phyloP scores from a whole-genome alignment of 768 basidiomycete genomes.

The Auriscalpium vulgare region DNA sequence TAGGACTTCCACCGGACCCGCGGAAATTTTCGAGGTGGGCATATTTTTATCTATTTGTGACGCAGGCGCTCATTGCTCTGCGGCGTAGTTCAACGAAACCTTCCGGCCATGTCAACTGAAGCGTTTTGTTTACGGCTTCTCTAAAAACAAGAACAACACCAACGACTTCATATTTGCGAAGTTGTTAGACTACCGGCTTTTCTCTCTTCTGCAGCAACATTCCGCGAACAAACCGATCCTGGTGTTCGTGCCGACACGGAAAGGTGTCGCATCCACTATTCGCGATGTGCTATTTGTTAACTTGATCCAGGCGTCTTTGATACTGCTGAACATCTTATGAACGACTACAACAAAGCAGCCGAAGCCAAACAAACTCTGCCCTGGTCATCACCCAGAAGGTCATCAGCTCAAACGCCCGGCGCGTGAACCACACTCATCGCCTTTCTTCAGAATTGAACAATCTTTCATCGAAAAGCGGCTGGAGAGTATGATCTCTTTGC shows the following conservation, averaged over 20 bases:
- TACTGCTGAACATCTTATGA: conserved; percentile 72
- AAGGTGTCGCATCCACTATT: conserved; percentile 38
- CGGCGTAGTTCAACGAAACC: conserved; percentile 79
- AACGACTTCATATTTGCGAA: conserved; percentile 78
- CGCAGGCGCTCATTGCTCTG: too few species aligned
- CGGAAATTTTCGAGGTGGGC: conserved; percentile 60
- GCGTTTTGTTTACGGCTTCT: conserved; percentile 65
- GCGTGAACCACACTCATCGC: neutral
- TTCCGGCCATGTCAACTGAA: conserved; percentile 81
- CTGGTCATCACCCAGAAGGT: conserved; percentile 61
- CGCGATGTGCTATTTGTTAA: neutral
- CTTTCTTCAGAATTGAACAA: conserved; percentile 38
- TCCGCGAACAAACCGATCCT: conserved; percentile 77
- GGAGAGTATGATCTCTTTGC: conserved; percentile 34
- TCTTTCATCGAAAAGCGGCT: conserved; percentile 64
- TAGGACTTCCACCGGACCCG: conserved; percentile 32
- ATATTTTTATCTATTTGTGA: too few species aligned
- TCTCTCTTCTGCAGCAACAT: conserved; percentile 62
- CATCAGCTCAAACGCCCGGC: neutral
- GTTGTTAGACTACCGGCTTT: conserved; percentile 66
- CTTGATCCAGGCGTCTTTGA: conserved; percentile 30
- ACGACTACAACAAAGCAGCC: conserved; percentile 56
- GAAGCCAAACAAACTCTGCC: conserved; percentile 45
- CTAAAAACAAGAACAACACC: conserved; percentile 41
- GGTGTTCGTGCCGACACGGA: conserved; percentile 84